Evolutionary conservation across 2,329 filamentous ascomycete genomes (phyloP), one percentile per base, ranked within the genome.

Genomic region (Plectosphaerella plurivora): DNA sequence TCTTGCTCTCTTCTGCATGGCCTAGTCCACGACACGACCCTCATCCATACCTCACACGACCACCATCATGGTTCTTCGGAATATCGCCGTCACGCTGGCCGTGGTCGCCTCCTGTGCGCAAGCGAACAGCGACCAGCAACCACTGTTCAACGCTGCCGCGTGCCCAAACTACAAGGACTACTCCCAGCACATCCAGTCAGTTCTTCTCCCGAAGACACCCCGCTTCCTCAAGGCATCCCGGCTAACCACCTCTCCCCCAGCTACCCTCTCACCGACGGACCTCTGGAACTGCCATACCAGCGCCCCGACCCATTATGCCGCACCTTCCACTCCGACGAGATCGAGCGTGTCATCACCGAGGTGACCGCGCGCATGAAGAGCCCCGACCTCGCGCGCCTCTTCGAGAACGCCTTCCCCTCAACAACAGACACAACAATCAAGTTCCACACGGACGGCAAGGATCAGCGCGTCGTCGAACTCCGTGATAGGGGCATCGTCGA

Each of bases 341-440:
- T 97, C 45, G 94, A 99, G 68, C 79, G 88, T 63, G 88, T 97
- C 49, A 97, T 99, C 56, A 69, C 83, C 28, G 85, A 97, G 60
- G 78, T 99, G 59, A 94, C 87, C 6, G 78, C 82, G 25, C 86
- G 83, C 50, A 88, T 99, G 73, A 79, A 86, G 54, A 87, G 97
- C 63, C 87, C 87, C 15, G 94, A 97, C 61, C 81, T 99, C 12
- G 93, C 93, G 4, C 85, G 92, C 24, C 76, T 99, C 11, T 99
- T 99, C 66, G 91, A 96, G 66, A 99, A 99, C 65, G 86, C 93
- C 2, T 97, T 95, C 59, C 93, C 93, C 5, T 96, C 94, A 56
- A 93, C 89, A 0, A 82, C 94, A 3, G 91, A 96, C 64, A 96
- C 91, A 0, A 96, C 91, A 0, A 83, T 96, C 58, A 84, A 89